Evolutionary conservation across 306 rosid genomes (phyloP).

Genomic region (Comarum palustre): DNA sequence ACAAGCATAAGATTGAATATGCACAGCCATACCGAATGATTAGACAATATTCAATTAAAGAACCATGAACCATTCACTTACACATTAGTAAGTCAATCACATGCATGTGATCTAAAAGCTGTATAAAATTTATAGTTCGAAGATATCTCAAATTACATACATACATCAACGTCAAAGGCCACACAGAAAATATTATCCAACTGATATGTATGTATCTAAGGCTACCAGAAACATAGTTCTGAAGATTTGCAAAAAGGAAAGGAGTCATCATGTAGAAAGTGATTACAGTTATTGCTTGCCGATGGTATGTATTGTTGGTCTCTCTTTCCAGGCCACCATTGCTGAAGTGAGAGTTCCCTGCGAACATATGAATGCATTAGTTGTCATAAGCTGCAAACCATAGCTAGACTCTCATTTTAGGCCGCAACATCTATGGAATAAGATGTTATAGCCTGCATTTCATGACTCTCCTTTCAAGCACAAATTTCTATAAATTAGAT

Average conservation of each 20-base stretch:
- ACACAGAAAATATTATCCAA: not conserved
- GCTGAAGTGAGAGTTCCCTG: slow-evolving; percentile 52
- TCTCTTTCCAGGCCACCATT: slow-evolving; percentile 53
- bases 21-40: not conserved
- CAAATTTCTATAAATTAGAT: not conserved
- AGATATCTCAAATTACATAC: not conserved
- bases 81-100: not conserved
- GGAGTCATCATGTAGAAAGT: slow-evolving; percentile 11
- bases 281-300: slow-evolving; percentile 46
- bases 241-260: not conserved
- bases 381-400: slow-evolving; percentile 18
- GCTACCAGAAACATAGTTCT: not conserved
- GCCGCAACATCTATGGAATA: not conserved
- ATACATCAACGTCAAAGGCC: not conserved
- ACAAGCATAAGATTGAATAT: not conserved
- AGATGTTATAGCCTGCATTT: not conserved
- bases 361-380: slow-evolving; percentile 12
- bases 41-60: not conserved
- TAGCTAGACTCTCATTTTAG: not conserved
- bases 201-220: not conserved
- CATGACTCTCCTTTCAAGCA: not conserved
- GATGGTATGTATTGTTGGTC: slow-evolving; percentile 31
- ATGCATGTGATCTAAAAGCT: not conserved
- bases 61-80: not conserved
- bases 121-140: not conserved